Evolutionary conservation across 1,284 basidiomycete species (phyloP), one percentile per base, ranked within the genome.

Genomic region (Heliocybe sulcata): DNA sequence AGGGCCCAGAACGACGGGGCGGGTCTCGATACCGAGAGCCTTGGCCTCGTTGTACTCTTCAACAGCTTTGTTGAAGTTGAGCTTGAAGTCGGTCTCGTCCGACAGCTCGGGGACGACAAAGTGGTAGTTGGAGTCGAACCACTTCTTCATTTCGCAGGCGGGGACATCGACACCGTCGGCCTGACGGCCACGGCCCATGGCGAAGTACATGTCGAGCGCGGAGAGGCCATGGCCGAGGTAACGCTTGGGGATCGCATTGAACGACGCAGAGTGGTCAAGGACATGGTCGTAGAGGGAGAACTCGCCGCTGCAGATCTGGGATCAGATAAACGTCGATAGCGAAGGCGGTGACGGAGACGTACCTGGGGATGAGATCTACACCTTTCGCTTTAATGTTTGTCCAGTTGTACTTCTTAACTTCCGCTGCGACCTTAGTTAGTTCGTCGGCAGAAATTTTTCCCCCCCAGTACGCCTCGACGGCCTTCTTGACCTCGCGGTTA

Each of bases 121-220:
- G 81, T 99, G 97, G 82, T 99, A 99, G 86, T 99, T 99, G 56
- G 95, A 98, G 79, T 99, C 96, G 74, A 98, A 99, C 93, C 94
- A 98, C 76, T 97, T 98, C 85, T 97, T 97, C 96, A 98, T 99
- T 80, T 98, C 96, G 64, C 85, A 95, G 54, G 96, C 96, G 54
- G 94, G 94, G 60, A 98, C 92, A 76, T 99, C 97, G 65, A 99
- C 94, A 62, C 86, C 88, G 59, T 85, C 89, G 59, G 88, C 82
- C 77, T 99, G 97, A 69, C 95, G 93, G 59, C 97, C 97, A 77
- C 97, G 97, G 60, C 95, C 97, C 92, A 99, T 95, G 65, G 97
- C 94, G 65, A 98, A 98, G 79, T 93, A 98, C 70, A 94, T 87
- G 79, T 99, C 97, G 63, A 99, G 87, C 57, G 85, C 80, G 48